Evolutionary conservation across 805 yeast genomes (phyloP).

Genomic region (Maudiozyma turicensis): DNA sequence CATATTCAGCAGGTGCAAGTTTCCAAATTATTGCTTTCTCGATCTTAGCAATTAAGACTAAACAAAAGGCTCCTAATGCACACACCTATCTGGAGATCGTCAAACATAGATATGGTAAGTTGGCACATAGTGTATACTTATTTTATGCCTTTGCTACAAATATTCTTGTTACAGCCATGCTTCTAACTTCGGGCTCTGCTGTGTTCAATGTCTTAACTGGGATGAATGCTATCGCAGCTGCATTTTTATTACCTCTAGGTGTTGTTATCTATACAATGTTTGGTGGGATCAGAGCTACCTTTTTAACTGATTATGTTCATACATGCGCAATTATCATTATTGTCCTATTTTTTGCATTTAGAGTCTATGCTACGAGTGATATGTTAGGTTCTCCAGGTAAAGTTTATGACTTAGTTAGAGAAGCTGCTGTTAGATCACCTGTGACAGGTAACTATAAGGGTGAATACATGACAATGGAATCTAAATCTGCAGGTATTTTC

Average conservation of each 20-base stretch:
- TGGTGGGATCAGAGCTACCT: constrained; percentile 80
- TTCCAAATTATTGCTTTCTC: constrained; percentile 84
- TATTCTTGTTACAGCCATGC: constrained; percentile 85
- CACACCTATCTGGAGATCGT: constrained; percentile 87
- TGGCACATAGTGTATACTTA: constrained; percentile 59
- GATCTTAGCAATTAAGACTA: constrained; percentile 78
- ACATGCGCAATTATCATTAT: constrained; percentile 74
- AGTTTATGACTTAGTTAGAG: constrained; percentile 65
- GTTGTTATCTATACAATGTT: constrained; percentile 64
- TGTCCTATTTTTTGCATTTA: constrained; percentile 71
- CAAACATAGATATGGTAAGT: constrained; percentile 68
- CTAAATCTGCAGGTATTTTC: constrained; percentile 80
- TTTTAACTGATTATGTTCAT: constrained; percentile 69
- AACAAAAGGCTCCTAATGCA: constrained; percentile 82
- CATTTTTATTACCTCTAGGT: constrained; percentile 74
- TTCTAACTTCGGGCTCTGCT: constrained; percentile 84
- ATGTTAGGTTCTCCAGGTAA: constrained; percentile 71
- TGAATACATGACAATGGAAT: constrained; percentile 79
- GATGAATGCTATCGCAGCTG: constrained; percentile 70
- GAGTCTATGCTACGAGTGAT: constrained; percentile 61
- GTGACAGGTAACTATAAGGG: constrained; percentile 76
- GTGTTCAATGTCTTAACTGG: constrained; percentile 76
- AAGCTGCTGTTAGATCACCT: constrained; percentile 52
- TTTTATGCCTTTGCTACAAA: constrained; percentile 84
- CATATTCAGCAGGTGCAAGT: constrained; percentile 87